A percentile compares a stretch with the other conserved stretches of the same genome.
Evolutionary conservation across 169 alveolate genomes (phyloP).

Genomic region (Plasmodium vivax): DNA sequence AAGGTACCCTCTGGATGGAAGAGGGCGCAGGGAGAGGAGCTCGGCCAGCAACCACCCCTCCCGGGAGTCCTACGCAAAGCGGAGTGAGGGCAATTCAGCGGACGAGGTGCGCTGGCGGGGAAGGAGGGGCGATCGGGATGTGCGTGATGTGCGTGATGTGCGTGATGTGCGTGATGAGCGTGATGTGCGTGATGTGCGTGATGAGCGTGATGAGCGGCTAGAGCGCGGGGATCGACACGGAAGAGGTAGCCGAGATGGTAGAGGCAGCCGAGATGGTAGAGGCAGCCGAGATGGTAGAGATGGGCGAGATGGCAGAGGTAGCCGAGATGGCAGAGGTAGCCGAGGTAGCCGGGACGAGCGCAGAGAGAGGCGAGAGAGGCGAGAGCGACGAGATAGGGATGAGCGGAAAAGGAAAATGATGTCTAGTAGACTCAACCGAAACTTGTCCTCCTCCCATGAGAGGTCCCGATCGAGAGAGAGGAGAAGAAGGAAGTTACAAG

Average conservation of each 20-base stretch:
- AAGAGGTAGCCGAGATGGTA: background rate
- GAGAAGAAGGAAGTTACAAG: constrained; percentile 85
- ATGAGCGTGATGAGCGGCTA: background rate
- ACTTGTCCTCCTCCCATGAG: constrained; percentile 83
- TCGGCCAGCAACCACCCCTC: constrained; percentile 3
- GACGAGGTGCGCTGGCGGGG: constrained; percentile 30
- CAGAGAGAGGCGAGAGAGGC: background rate
- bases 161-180: background rate
- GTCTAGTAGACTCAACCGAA: constrained; percentile 74
- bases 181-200: background rate
- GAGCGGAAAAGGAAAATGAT: constrained; percentile 45
- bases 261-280: constrained; percentile 30
- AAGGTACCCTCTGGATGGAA: background rate
- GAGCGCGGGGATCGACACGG: constrained; percentile 1
- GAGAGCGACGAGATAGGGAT: constrained; percentile 1
- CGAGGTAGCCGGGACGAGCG: constrained; percentile 42
- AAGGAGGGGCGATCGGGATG: background rate
- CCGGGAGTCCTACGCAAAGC: background rate
- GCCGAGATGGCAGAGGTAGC: background rate
- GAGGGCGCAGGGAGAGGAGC: constrained; percentile 6
- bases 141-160: background rate
- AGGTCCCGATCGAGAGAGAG: constrained; percentile 86
- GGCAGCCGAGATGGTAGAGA: constrained; percentile 9
- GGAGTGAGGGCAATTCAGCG: constrained; percentile 4
- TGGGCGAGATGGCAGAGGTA: background rate